Evolutionary conservation across 164 flowering plant genomes (phyloP), one percentile per base, ranked within the genome.

Genomic region (Chimonanthus salicifolius): DNA sequence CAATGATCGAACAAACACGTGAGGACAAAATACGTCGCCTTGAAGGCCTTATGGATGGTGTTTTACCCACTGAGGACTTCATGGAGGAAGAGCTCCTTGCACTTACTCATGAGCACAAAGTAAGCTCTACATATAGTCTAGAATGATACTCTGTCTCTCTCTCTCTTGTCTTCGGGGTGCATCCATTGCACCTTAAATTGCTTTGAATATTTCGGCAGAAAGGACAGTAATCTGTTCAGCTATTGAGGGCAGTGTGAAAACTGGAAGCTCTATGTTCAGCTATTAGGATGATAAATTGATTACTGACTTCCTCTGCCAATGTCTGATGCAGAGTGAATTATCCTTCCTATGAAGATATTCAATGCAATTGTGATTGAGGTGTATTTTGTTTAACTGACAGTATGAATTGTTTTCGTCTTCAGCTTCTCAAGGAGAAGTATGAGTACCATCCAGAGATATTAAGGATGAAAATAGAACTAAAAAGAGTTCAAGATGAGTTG

Each of bases 11-110:
- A 67, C 97, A 89, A 79, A 88, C 87, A 60, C 80, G 95, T 71
- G 99, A 96, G 76, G 99, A 96, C 78, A 96, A 94, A 82, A 96
- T 95, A 67, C 69, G 84, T 67, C 94, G 97, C 48, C 97, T 95
- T 71, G 98, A 95, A 80, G 85, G 89, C 86, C 92, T 95, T 62
- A 89, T 93, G 98, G 98, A 95, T 88, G 98, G 99, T 21, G 85
- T 93, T 74, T 84, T 95, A 66, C 84, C 98, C 16, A 77, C 88
- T 48, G 94, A 89, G 77, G 99, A 95, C 58, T 96, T 92, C 78
- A 83, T 90, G 87, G 90, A 88, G 74, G 92, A 96, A 78, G 99
- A 96, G 76, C 76, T 92, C 8, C 33, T 85, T 6, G 84, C 97
- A 10, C 88, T 95, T 16, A 78, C 74, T 49, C 83, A 89, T 78